Percentiles rank a stretch among this genome's conserved stretches.
phyloP scores from a whole-genome alignment of 371 early-diverging fungal genomes.

The Zopfochytrium polystomum region DNA sequence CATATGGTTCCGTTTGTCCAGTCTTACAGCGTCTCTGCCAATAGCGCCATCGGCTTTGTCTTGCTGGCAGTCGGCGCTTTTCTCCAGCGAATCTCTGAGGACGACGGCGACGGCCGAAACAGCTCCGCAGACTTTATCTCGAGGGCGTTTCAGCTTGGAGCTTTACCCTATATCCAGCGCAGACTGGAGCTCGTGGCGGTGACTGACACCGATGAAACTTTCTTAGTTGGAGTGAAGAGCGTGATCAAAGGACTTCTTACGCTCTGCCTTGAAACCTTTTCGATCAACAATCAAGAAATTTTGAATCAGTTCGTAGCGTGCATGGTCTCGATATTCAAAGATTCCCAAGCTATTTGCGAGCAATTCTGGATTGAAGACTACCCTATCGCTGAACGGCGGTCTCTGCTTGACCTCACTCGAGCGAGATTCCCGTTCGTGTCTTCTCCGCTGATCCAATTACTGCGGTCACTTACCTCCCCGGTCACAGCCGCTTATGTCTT shows the following conservation, averaged over 20 bases:
- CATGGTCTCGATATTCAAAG: slow-evolving; percentile 24
- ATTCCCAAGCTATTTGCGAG: slow-evolving; percentile 23
- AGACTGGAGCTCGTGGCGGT: neutral
- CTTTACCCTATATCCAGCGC: slow-evolving; percentile 14
- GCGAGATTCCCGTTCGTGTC: slow-evolving; percentile 26
- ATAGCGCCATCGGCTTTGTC: too few relatives aligned
- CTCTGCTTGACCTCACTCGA: slow-evolving; percentile 40
- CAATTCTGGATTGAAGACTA: slow-evolving; percentile 51
- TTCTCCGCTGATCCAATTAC: slow-evolving; percentile 11
- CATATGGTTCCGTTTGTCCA: too few relatives aligned
- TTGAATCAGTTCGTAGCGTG: slow-evolving; percentile 26
- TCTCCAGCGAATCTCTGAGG: slow-evolving; percentile 8
- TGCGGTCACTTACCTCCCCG: too few relatives aligned
- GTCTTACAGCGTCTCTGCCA: too few relatives aligned
- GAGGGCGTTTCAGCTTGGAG: slow-evolving; percentile 9
- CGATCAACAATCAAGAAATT: slow-evolving; percentile 28
- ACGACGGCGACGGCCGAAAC: slow-evolving; percentile 3
- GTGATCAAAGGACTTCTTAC: slow-evolving; percentile 39
- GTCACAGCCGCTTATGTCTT: too few relatives aligned
- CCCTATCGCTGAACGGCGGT: slow-evolving; percentile 29
- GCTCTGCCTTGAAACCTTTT: slow-evolving; percentile 22
- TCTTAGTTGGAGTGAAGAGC: slow-evolving; percentile 25
- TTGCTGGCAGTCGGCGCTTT: slow-evolving; percentile 25
- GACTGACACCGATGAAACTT: slow-evolving; percentile 7
- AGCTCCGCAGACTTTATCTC: slow-evolving; percentile 6